A percentile compares a stretch with the other conserved stretches of the same genome.
Conservation (phyloP, 371 early-diverging fungal species). For the Mucor circinelloides region DNA sequence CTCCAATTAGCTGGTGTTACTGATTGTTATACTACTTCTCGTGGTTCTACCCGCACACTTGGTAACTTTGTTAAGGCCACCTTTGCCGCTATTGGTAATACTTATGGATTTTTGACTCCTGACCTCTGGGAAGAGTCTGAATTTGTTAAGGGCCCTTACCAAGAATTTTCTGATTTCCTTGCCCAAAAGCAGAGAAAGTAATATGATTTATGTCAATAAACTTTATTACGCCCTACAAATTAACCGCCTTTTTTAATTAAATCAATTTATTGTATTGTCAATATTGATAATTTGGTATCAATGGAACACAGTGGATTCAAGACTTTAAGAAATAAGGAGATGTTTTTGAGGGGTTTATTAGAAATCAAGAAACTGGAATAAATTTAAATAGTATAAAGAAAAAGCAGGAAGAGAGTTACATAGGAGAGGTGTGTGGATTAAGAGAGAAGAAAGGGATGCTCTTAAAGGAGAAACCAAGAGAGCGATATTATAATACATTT, state of each 20-base stretch:
- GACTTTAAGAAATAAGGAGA: too few species aligned
- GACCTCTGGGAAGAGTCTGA: conserved; percentile 93
- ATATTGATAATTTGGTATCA: too few species aligned
- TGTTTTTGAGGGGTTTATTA: background rate
- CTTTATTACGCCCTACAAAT: background rate
- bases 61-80: conserved; percentile 99
- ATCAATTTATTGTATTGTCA: too few species aligned
- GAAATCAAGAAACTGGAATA: background rate
- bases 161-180: conserved; percentile 91
- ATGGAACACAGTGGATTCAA: too few species aligned
- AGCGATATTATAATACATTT: conserved; percentile 5
- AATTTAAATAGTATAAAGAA: background rate
- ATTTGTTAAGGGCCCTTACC: conserved; percentile 90
- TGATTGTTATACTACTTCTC: conserved; percentile 97
- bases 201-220: conserved; percentile 4
- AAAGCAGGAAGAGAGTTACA: background rate
- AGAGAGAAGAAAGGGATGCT: background rate
- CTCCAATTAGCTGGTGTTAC: conserved; percentile 98
- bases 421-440: background rate
- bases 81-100: conserved; percentile 96
- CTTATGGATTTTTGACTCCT: conserved; percentile 97
- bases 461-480: background rate
- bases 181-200: conserved; percentile 58
- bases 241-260: too few species aligned
- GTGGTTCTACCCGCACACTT: conserved; percentile 86